Evolutionary conservation across 495 filamentous ascomycete genomes (phyloP), one percentile per base, ranked within the genome.

Genomic region (Penicillium roqueforti): DNA sequence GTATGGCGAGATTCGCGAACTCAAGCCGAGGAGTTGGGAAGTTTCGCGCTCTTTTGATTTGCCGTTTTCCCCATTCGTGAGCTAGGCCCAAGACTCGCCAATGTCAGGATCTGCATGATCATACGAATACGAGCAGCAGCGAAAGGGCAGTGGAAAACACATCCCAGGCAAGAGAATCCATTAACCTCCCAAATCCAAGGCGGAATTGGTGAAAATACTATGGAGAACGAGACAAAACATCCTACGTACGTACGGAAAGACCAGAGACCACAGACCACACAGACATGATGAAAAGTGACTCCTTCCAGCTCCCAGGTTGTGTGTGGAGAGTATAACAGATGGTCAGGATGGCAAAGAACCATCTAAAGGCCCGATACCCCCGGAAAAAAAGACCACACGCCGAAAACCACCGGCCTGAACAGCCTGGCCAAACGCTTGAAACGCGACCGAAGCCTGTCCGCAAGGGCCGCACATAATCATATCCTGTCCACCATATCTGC

Each of bases 381-480:
- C 67, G 70, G 10, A 55, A 43, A 13, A 71, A 38, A 19, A 71
- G 47, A 0, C 59, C 65, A 37, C 70, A 70, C 43, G 22, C 44
- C 7, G 61, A 45, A 71, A 68, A 23, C 49, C 57, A 6, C 54
- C 62, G 3, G 56, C 9, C 16, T 43, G 13, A 4, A 68, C 60
- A 3, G 55, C 62, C 13, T 51, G 19, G 9, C 68, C 68, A 6
- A 71, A 53, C 13, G 55, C 43, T 42, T 67, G 68, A 10, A 71
- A 55, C 11, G 70, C 67, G 22, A 70, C 71, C 14, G 60, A 47
- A 11, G 54, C 68, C 39, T 70, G 70, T 1, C 65, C 67, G 23
- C 70, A 70, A 6, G 71, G 68, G 0, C 68, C 68, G 56, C 65
- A 68, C 14, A 73, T 8, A 8, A 73, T 67, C 68, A 75, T 73